Evolutionary conservation across 441 rosid species (phyloP).

Genomic region (Arabidopsis lyrata): DNA sequence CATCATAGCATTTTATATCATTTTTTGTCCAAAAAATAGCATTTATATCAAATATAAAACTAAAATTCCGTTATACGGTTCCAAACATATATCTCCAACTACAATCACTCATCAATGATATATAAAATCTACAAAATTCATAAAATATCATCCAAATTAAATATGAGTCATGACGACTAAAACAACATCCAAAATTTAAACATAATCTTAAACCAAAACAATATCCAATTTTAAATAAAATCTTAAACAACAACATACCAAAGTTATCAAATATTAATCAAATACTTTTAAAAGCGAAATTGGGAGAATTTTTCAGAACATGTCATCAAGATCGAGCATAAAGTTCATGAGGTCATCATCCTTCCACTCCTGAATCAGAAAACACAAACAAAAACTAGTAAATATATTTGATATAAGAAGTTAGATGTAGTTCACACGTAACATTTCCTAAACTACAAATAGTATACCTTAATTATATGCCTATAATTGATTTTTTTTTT

Average conservation of each 20-base stretch:
- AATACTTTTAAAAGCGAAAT: background rate
- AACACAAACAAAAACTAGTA: slow-evolving; percentile 10
- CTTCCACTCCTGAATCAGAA: slow-evolving; percentile 12
- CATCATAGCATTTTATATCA: no score
- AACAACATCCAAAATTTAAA: slow-evolving; percentile 1
- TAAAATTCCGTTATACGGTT: background rate
- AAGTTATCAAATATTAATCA: background rate
- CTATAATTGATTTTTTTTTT: no score
- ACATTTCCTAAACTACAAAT: background rate
- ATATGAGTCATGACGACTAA: background rate
- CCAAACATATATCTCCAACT: background rate
- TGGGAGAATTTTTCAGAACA: background rate
- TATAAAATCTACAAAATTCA: background rate
- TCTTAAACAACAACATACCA: slow-evolving; percentile 21
- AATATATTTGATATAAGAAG: background rate
- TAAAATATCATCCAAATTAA: background rate
- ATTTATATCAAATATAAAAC: no score
- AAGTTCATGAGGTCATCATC: background rate
- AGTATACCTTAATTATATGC: background rate
- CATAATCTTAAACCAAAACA: background rate
- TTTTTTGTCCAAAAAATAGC: no score
- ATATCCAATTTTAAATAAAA: background rate
- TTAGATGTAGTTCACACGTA: slow-evolving; percentile 3
- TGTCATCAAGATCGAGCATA: background rate
- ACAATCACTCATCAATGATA: background rate